These are phyloP conservation scores for Coemansia sp. DNA, from an alignment of 192 early-diverging fungal genomes.

Conservation along the genomic window DNA sequence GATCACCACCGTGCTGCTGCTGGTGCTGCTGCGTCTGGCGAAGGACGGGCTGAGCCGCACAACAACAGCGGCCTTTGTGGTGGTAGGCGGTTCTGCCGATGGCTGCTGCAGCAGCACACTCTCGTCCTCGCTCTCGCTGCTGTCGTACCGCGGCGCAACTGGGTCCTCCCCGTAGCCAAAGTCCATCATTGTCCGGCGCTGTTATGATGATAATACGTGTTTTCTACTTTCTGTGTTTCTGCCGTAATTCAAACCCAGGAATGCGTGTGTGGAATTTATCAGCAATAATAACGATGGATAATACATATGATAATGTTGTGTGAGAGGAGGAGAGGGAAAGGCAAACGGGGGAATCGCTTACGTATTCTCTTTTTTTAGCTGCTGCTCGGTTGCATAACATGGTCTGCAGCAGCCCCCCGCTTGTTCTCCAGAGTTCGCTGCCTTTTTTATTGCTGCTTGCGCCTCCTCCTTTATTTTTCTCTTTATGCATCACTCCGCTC, in stretches of 20 bases:
- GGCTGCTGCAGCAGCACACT: background rate
- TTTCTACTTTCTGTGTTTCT: too few species aligned
- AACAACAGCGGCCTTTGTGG: slow-evolving; percentile 7
- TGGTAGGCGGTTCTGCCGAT: background rate
- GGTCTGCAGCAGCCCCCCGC: background rate
- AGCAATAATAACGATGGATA: background rate
- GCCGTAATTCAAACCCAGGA: background rate
- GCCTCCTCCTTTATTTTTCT: background rate
- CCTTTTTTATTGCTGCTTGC: background rate
- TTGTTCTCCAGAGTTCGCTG: background rate
- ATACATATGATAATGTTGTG: background rate
- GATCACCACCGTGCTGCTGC: slow-evolving; percentile 27
- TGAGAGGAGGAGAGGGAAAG: background rate
- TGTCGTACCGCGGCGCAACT: slow-evolving; percentile 33
- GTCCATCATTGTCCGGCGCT: slow-evolving; percentile 22
- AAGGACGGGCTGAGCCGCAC: slow-evolving; percentile 24
- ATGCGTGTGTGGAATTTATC: background rate
- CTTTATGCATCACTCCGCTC: background rate
- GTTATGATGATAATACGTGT: background rate
- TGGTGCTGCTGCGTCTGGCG: too few species aligned
- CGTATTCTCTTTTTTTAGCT: slow-evolving; percentile 1
- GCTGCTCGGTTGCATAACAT: too few species aligned
- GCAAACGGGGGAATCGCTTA: background rate
- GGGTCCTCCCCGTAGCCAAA: slow-evolving; percentile 38
- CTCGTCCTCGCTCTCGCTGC: slow-evolving; percentile 51